Evolutionary conservation across 2,329 filamentous ascomycete genomes (phyloP), one percentile per base, ranked within the genome.

Genomic region (Penicillium sp.): DNA sequence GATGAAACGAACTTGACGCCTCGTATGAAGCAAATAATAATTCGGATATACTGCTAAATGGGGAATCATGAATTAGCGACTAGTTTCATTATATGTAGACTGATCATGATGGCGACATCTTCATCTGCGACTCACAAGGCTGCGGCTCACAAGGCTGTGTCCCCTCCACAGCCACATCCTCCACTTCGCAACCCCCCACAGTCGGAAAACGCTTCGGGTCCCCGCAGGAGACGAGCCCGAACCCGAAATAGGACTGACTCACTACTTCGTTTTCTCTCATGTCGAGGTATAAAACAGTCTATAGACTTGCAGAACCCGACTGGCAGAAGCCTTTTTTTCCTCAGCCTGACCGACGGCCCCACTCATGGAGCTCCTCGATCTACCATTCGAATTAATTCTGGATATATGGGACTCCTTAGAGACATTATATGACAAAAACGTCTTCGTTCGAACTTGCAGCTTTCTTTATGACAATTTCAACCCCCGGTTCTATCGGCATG

Each of bases 361-460:
- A 14, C n/a, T 16, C 24, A 26, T 28, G 23, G 23, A 43, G 11
- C 44, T 57, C 2, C 51, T 57, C 14, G 44, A 34, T n/a, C 29
- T 57, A 23, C 55, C 55, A 2, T 48, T 28, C 14, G 55, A 57
- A 23, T 19, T 57, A 18, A 33, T 52, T n/a, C 39, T 49, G 8
- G 39, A 42, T 6, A 46, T 58, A 18, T 58, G 55, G 55, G 51
- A 58, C 13, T 3, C 26, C 10, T n/a, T 48, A 2, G 29, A 40
- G 5, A 39, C 34, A 5, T 13, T 29, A 5, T 36, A 24, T 11
- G 43, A 54, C 13, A 58, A 51, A 33, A 49, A 52, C 16, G 51
- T 31, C 7, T 34, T 58, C 6, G 34, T 26, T 14, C 48, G 21
- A 48, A 58, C 51, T 52, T 58, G 55, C 28, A 40, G 28, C 18